Conservation (phyloP, 129 eudicot genomes). For the Scalesia atractyloides region DNA sequence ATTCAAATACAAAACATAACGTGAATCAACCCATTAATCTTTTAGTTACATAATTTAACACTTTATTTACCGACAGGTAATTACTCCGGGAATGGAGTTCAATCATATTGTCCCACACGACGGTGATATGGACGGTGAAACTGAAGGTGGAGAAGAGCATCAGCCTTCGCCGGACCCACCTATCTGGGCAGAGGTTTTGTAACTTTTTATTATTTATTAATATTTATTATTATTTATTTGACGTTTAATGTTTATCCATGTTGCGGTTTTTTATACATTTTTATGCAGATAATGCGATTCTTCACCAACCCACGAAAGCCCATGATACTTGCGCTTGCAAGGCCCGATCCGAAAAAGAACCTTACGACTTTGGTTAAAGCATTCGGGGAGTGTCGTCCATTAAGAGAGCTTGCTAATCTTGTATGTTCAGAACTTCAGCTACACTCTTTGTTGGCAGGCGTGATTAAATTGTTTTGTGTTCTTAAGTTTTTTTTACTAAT, state of each 20-base stretch:
- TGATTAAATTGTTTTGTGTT: not conserved
- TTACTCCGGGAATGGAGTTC: slow-evolving; percentile 99
- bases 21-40: not conserved
- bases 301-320: slow-evolving; percentile 98
- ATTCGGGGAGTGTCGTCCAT: slow-evolving; percentile 97
- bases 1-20: not conserved
- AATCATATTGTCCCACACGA: slow-evolving; percentile 94
- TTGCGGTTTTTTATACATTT: not conserved
- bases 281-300: slow-evolving; percentile 93
- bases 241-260: not conserved
- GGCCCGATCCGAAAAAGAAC: slow-evolving; percentile 99
- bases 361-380: slow-evolving; percentile 95
- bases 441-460: slow-evolving; percentile 1
- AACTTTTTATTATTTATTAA: not conserved
- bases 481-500: not conserved
- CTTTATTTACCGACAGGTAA: slow-evolving; percentile 56
- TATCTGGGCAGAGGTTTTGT: slow-evolving; percentile 88
- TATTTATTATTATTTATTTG: not conserved
- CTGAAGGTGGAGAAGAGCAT: slow-evolving; percentile 80
- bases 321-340: slow-evolving; percentile 97
- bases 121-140: slow-evolving; percentile 86
- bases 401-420: slow-evolving; percentile 98
- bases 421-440: slow-evolving; percentile 35
- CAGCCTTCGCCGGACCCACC: slow-evolving; percentile 87
- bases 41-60: slow-evolving; percentile 14